Percentiles rank a stretch among this genome's conserved stretches.
Evolutionary conservation across 1,284 basidiomycete genomes (phyloP).

Genomic region (Fomitopsis schrenkii): DNA sequence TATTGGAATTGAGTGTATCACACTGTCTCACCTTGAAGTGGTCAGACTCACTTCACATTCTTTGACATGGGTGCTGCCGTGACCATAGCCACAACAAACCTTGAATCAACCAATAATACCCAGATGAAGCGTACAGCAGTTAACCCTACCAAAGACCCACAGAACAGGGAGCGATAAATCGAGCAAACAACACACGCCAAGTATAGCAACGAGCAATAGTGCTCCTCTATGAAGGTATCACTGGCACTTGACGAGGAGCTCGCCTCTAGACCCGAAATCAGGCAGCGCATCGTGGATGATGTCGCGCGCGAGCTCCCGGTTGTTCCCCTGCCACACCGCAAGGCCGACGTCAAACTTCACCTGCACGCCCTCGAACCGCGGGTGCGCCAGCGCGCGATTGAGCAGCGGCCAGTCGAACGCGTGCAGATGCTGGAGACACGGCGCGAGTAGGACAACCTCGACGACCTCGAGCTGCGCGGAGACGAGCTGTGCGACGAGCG

Average conservation of each 20-base stretch:
- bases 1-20: background rate
- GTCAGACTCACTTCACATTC: no score
- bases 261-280: conserved; percentile 7
- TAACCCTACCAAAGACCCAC: background rate
- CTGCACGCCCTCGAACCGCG: conserved; percentile 6
- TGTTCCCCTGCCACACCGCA: conserved; percentile 13
- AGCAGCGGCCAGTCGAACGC: conserved; percentile 17
- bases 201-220: background rate
- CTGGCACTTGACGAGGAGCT: conserved; percentile 6
- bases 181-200: no score
- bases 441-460: conserved; percentile 13
- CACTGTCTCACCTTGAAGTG: no score
- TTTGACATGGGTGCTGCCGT: no score
- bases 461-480: conserved; percentile 12
- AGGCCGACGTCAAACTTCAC: conserved; percentile 15
- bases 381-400: conserved; percentile 8
- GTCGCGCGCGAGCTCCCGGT: conserved; percentile 7
- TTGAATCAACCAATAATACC: no score
- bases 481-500: conserved; percentile 7
- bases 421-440: conserved; percentile 10
- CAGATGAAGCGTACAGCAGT: background rate
- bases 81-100: no score
- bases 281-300: conserved; percentile 11
- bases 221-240: background rate
- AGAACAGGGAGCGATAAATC: background rate